Evolutionary conservation across 2,329 filamentous ascomycete genomes (phyloP).

Genomic region (Niveomyces coronatus): DNA sequence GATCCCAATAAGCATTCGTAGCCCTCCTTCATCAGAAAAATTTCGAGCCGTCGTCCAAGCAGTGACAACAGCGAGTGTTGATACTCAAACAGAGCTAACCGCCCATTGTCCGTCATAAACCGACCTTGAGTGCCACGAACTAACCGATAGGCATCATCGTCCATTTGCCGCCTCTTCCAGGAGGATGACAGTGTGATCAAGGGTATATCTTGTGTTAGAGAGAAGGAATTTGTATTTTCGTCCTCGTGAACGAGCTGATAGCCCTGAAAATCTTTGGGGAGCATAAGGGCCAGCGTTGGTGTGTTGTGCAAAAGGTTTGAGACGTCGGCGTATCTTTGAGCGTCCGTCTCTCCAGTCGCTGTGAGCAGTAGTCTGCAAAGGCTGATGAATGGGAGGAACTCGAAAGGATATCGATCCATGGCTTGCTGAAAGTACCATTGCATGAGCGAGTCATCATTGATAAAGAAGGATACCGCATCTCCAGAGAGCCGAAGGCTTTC

Average conservation of each 20-base stretch:
- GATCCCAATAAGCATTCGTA: conserved; percentile 42
- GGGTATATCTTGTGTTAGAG: conserved; percentile 52
- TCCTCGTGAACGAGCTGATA: conserved; percentile 78
- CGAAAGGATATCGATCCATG: conserved; percentile 72
- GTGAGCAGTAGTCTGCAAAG: conserved; percentile 54
- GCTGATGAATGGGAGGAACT: conserved; percentile 67
- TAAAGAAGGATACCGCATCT: conserved; percentile 24
- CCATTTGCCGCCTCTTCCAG: conserved; percentile 32
- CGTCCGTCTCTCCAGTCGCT: conserved; percentile 20
- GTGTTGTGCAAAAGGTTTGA: conserved; percentile 58
- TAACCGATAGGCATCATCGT: conserved; percentile 48
- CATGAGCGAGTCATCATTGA: conserved; percentile 37
- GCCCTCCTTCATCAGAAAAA: conserved; percentile 48
- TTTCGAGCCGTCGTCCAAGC: conserved; percentile 65
- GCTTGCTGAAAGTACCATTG: conserved; percentile 55
- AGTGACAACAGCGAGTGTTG: conserved; percentile 71
- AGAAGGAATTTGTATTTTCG: conserved; percentile 71
- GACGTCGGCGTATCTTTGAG: conserved; percentile 38
- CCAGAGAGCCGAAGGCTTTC: conserved; percentile 22
- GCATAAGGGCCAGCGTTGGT: conserved; percentile 63
- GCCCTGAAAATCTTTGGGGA: conserved; percentile 61
- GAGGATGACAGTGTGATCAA: conserved; percentile 45
- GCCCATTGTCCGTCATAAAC: conserved; percentile 68
- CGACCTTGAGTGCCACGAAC: conserved; percentile 56
- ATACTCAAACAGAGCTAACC: conserved; percentile 67